A percentile compares a stretch with the other conserved stretches of the same genome.
Conservation (phyloP, 208 protist species). For the Trypanosoma platydactyli region DNA sequence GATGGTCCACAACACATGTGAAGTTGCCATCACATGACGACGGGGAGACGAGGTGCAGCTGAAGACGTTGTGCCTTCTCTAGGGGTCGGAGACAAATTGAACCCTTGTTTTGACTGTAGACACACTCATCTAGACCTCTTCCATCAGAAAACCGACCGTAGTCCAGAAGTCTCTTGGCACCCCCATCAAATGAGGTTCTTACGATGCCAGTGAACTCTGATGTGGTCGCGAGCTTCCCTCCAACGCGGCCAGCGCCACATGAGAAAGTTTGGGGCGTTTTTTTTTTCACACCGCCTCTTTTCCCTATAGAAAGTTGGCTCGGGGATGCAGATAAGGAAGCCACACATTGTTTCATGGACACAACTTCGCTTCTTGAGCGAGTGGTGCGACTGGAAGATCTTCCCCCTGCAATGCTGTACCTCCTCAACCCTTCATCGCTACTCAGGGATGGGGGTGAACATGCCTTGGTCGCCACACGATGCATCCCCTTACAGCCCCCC, state of each 20-base stretch:
- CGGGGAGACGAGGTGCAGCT: constrained; percentile 16
- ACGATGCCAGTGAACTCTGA: no score
- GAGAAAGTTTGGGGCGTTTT: no score
- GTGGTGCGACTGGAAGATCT: constrained; percentile 1
- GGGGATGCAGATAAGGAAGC: not conserved
- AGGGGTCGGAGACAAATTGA: not conserved
- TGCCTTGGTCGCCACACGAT: not conserved
- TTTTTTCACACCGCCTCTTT: no score
- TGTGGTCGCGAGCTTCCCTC: no score
- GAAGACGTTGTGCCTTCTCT: not conserved
- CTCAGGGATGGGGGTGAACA: not conserved
- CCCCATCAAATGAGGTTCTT: no score
- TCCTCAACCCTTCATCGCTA: constrained; percentile 5
- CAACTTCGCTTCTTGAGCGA: not conserved
- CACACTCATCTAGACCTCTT: no score
- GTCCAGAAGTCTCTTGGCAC: no score
- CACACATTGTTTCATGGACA: not conserved
- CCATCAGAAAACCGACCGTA: no score
- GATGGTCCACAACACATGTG: constrained; percentile 12
- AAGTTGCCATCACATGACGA: constrained; percentile 15
- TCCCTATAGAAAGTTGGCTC: no score
- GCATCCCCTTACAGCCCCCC: not conserved
- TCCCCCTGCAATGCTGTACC: not conserved
- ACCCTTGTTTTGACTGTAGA: no score
- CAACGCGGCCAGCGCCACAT: no score